phyloP scores from a whole-genome alignment of 345 rosid species.

The Populus ilicifolia region DNA sequence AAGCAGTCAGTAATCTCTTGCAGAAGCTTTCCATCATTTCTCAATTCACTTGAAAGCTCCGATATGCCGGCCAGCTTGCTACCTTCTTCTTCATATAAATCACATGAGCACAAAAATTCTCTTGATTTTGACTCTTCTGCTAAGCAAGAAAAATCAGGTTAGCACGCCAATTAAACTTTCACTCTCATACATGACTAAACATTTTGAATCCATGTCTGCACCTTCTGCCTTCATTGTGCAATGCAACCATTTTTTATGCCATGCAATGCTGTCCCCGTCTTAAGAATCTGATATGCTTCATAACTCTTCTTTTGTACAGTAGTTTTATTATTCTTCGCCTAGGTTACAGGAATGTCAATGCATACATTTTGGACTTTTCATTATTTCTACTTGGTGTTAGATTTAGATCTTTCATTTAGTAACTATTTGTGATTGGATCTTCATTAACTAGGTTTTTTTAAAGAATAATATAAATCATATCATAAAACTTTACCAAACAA shows the following conservation, averaged over 20 bases:
- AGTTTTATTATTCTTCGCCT: not conserved
- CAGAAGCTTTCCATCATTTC: conserved; percentile 9
- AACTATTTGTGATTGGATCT: not conserved
- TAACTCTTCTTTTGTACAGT: not conserved
- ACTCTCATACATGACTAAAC: not conserved
- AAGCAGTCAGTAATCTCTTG: conserved; percentile 18
- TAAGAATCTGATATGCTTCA: not conserved
- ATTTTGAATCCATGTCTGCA: no score
- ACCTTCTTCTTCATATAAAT: conserved; percentile 18
- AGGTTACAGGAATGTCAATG: not conserved
- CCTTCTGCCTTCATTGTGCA: no score
- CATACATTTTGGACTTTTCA: not conserved
- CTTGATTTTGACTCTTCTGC: conserved; percentile 15
- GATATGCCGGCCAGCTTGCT: not conserved
- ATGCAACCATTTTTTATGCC: no score
- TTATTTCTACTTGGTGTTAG: not conserved
- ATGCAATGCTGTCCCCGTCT: no score
- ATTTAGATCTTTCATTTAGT: not conserved
- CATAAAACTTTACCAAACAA: no score
- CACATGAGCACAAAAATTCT: conserved; percentile 5
- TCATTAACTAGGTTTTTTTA: no score
- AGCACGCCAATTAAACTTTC: not conserved
- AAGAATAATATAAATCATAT: no score
- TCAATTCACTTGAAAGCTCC: conserved; percentile 19
- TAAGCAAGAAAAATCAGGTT: conserved; percentile 21